Base-by-base conservation (phyloP, 2,329 filamentous ascomycete genomes). In the Gnomoniopsis sp. region DNA sequence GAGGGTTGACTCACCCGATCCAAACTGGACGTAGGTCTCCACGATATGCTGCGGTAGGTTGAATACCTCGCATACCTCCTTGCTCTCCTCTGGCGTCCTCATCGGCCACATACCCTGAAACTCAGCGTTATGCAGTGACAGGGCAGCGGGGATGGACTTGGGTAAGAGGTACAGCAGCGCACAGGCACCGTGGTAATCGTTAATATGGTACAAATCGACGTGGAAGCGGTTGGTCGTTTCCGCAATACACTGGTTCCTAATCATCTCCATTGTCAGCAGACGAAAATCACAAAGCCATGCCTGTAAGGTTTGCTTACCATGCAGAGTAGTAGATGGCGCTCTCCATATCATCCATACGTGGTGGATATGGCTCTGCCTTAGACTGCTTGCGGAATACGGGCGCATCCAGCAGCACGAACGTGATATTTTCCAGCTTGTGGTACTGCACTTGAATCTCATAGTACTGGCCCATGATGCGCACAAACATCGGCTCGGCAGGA, bases 221-320 rank as follows among this genome's bases (percentile, higher is more conserved):
- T 69, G 64, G 68, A 88, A 89, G 17, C 86, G 80, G 55, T 79
- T 78, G 63, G 88, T 80, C 1, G 84, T 74, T 64, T 86, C 79
- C 3, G 86, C 84, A 65, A 89, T 88, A 67, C 86, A 89, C 68
- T 85, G 83, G 63, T 89, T 89, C 86, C 86, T 89, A 4, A 84
- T 84, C 2, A 22, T 21, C 3, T 83, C 86, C 68, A 19, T 3
- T 2, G 26, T 61, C 23, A 59, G 59, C 19, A 23, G n/a, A 36
- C 6, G 1, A 26, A 8, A 19, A 6, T 10, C 44, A 2, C 0
- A 21, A 6, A 49, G n/a, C 15, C 3, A 48, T 19, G 38, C 0
- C 3, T 2, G 34, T 10, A 8, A 10, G 11, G 30, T n/a, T 14
- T 6, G 15, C 57, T 57, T 33, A 62, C 86, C 86, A 88, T 2